Percentiles rank a stretch among this genome's conserved stretches.
These are phyloP conservation scores for Trichoderma asperellum DNA, from an alignment of 2,329 filamentous ascomycete species.

Conservation along the genomic window DNA sequence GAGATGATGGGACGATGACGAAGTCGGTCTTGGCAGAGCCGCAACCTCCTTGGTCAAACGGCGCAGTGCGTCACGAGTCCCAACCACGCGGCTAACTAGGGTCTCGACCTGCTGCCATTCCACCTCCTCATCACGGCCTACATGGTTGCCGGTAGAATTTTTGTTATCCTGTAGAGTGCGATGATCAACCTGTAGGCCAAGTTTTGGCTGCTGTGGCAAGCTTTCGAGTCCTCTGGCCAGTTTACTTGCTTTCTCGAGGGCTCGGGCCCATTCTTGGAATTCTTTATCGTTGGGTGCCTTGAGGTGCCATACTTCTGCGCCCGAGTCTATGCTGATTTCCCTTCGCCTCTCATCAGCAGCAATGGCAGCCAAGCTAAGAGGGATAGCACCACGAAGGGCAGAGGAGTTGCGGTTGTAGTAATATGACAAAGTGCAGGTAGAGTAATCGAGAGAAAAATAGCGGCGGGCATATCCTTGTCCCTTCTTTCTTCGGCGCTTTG, in stretches of 20 bases:
- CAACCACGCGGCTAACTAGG: constrained; percentile 82
- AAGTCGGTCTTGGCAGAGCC: constrained; percentile 45
- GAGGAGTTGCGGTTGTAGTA: constrained; percentile 95
- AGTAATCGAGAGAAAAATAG: constrained; percentile 96
- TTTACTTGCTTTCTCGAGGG: constrained; percentile 80
- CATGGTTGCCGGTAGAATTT: constrained; percentile 30
- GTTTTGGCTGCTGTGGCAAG: constrained; percentile 35
- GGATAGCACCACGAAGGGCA: constrained; percentile 87
- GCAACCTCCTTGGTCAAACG: constrained; percentile 85
- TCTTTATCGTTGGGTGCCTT: constrained; percentile 81
- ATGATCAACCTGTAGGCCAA: constrained; percentile 38
- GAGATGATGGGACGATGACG: constrained; percentile 38
- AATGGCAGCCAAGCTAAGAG: constrained; percentile 86
- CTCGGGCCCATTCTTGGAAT: constrained; percentile 84
- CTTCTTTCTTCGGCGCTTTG: constrained; percentile 90
- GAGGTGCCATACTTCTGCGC: constrained; percentile 95
- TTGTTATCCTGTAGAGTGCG: constrained; percentile 29
- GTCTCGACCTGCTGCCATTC: constrained; percentile 89
- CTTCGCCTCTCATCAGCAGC: constrained; percentile 84
- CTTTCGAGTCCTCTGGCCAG: constrained; percentile 59
- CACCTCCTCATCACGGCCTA: constrained; percentile 64
- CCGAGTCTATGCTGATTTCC: constrained; percentile 95
- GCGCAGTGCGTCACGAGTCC: constrained; percentile 84
- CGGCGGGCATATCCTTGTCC: constrained; percentile 90
- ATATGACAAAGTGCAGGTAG: constrained; percentile 91